Evolutionary conservation across 768 basidiomycete species (phyloP), one percentile per base, ranked within the genome.

Genomic region (Gymnopilus junonius): DNA sequence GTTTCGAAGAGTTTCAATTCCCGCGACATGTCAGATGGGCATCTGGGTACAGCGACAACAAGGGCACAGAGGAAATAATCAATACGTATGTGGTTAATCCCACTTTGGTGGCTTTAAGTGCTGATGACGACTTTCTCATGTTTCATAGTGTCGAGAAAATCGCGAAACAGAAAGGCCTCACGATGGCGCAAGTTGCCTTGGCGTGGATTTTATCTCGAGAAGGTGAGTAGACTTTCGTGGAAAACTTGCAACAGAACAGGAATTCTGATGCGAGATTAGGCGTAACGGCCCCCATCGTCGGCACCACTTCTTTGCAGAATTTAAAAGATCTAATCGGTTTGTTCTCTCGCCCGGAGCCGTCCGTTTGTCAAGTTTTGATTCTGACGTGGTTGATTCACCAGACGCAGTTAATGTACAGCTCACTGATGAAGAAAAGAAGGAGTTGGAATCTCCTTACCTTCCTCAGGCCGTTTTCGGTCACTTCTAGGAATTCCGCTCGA

Each of bases 251-350:
- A 4, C 15, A n/a, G 4, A 27, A 12, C 27, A 12, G 1, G 4
- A 27, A 42, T n/a, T 3, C 6, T 3, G 14, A 48, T 6, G 23
- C 12, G 12, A 0, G 25, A 48, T 31, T 40, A 77, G 81, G 74
- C 27, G 81, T 89, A 4, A 75, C 85, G 0, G 87, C 86, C 1
- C 88, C 87, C 0, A 86, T 89, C 67, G 79, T 88, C 34, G 87
- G 87, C 0, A 78, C 82, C 0, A 85, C 83, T 1, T 84, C 80
- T 31, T 63, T 83, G 4, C 76, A 84, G 29, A 85, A 87, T 59
- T 71, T 88, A 27, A 69, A 79, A 23, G 87, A 88, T 55, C 69
- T 87, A 15, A 76, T 86, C 55, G 82, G 83, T 82, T 11, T 1
- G 51, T 51, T 3, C 17, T 6, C 1, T 32, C 20, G 31, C n/a